Base-by-base conservation (phyloP, 495 filamentous ascomycete species). In the Neurospora tetraspora region DNA sequence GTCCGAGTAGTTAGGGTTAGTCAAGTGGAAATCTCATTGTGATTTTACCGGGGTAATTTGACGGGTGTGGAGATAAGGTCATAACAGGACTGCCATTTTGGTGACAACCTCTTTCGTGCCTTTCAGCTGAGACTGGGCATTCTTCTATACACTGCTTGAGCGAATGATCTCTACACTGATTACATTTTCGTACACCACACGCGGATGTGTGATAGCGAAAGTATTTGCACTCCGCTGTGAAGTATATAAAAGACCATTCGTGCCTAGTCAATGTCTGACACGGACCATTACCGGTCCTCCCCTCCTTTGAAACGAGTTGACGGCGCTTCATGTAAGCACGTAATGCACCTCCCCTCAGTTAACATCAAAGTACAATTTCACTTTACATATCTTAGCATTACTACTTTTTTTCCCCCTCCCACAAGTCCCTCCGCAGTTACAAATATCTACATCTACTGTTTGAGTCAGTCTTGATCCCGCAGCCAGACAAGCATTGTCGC, bases 41-140 rank as follows among this genome's bases (percentile, higher is more conserved):
- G 38, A 39, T 69, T 69, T 69, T 69, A 69, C 65, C 65, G 65
- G 65, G 65, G 65, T 69, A 69, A 69, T 69, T 69, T 69, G 65
- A 69, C 27, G 65, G 38, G 65, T 69, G 65, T 69, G 65, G 65
- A 69, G 65, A 69, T 69, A 69, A 39, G 38, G 38, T 39, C 38
- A 39, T 39, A 10, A 39, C 38, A 39, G 38, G 38, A 39, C 38
- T 39, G 38, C 38, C 38, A 9, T 39, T 39, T 39, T 39, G 38
- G 38, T 39, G 8, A 39, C 38, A 39, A 39, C 38, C 38, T 39
- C 38, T 39, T 10, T 39, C 38, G 38, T 39, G 38, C 38, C 27
- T 69, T 69, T 69, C 37, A 69, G 65, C 65, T 23, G 65, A 69
- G 65, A 69, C 65, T 23, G 65, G 65, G 65, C 27, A 69, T 69